Conservation (phyloP, 139 green algal species). For the Chlorella ohadii region DNA sequence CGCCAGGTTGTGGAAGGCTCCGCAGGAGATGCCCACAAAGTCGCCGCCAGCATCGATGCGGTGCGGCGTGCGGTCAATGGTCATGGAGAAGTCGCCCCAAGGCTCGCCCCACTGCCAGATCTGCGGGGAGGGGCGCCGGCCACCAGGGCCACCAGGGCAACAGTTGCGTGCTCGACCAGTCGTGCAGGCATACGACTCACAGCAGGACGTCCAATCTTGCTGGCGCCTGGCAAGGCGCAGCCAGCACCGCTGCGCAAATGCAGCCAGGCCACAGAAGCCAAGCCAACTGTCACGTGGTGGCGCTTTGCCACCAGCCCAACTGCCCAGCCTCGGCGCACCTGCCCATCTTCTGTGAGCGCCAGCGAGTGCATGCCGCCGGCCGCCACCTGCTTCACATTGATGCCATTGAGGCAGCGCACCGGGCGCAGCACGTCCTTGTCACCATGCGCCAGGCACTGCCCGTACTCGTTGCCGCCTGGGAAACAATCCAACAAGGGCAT, state of each 20-base stretch:
- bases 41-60: conserved; percentile 57
- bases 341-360: conserved; percentile 79
- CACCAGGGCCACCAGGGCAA: no score
- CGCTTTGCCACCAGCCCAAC: no score
- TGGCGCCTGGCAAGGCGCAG: no score
- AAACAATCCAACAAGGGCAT: no score
- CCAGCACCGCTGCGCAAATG: no score
- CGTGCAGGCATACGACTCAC: no score
- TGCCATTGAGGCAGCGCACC: conserved; percentile 51
- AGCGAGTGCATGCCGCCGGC: conserved; percentile 93
- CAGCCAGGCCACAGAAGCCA: no score
- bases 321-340: conserved; percentile 70
- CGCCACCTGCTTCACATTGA: conserved; percentile 75
- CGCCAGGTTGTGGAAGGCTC: conserved; percentile 91
- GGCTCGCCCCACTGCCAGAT: conserved; percentile 72
- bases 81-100: conserved; percentile 85
- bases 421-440: conserved; percentile 69
- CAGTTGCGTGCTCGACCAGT: no score
- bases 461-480: conserved; percentile 90
- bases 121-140: background rate
- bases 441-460: conserved; percentile 71
- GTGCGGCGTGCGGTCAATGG: conserved; percentile 50
- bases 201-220: no score
- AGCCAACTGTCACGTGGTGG: no score
- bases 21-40: conserved; percentile 77